Percentiles rank a stretch among this genome's conserved stretches.
Conservation (phyloP, 2,329 filamentous ascomycete genomes). For the Trichoderma brevicompactum region DNA sequence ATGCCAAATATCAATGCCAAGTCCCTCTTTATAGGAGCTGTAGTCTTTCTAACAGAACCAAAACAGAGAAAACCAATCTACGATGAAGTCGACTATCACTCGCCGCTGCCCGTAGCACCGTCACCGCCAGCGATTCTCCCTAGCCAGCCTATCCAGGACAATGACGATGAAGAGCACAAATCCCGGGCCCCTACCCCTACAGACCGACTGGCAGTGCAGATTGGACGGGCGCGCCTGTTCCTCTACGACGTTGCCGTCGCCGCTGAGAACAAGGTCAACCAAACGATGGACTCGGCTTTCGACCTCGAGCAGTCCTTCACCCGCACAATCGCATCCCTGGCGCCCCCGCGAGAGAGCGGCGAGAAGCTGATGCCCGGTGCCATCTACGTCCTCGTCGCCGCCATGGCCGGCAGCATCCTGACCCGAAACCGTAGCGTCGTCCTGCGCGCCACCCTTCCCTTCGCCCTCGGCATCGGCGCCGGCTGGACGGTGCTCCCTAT, state of each 20-base stretch:
- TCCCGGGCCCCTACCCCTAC: conserved; percentile 73
- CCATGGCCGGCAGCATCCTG: conserved; percentile 93
- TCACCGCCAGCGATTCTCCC: conserved; percentile 37
- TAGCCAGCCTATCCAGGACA: conserved; percentile 39
- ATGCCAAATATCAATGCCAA: neutral
- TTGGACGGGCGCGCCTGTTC: conserved; percentile 78
- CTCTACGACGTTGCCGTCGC: conserved; percentile 75
- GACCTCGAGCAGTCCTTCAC: conserved; percentile 88
- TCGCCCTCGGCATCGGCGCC: conserved; percentile 79
- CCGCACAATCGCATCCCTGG: conserved; percentile 83
- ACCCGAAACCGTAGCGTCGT: conserved; percentile 85
- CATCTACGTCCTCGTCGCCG: conserved; percentile 89
- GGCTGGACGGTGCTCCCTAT: conserved; percentile 85
- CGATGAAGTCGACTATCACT: conserved; percentile 65
- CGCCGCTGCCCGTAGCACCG: conserved; percentile 41
- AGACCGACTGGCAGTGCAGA: conserved; percentile 82
- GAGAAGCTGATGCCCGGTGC: conserved; percentile 88
- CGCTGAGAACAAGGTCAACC: conserved; percentile 83
- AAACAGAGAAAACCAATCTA: conserved; percentile 73
- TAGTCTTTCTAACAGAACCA: neutral
- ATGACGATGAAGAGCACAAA: conserved; percentile 37
- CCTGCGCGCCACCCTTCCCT: conserved; percentile 74
- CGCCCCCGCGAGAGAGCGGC: conserved; percentile 80
- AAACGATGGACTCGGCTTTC: conserved; percentile 78
- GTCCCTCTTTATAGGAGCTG: neutral